Conservation (phyloP, 192 early-diverging fungal genomes). For the Backusella tarrabulga region DNA sequence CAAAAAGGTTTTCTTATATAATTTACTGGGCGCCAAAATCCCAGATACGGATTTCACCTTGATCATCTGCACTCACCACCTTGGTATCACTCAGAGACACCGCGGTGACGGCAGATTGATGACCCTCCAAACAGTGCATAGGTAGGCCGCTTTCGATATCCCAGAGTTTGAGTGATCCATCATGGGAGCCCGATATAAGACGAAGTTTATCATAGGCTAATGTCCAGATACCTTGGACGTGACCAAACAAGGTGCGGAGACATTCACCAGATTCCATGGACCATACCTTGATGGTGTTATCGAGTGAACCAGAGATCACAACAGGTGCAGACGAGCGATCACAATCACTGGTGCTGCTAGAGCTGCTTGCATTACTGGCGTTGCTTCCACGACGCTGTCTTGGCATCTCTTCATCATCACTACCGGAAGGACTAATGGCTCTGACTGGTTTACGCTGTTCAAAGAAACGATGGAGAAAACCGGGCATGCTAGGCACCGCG, state of each 20-base stretch:
- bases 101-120: constrained; percentile 71
- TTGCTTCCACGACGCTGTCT: constrained; percentile 30
- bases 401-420: neutral
- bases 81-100: constrained; percentile 84
- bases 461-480: constrained; percentile 35
- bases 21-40: constrained; percentile 60
- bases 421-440: neutral
- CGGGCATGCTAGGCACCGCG: constrained; percentile 21
- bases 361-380: constrained; percentile 11
- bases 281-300: constrained; percentile 93
- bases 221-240: constrained; percentile 79
- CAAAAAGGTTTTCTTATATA: too few species aligned
- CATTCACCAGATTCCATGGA: constrained; percentile 77
- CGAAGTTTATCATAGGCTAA: constrained; percentile 78
- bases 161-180: constrained; percentile 71
- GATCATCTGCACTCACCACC: constrained; percentile 81
- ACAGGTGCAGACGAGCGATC: constrained; percentile 36
- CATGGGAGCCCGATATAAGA: constrained; percentile 62
- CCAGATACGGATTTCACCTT: constrained; percentile 75
- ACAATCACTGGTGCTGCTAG: neutral
- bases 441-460: constrained; percentile 5
- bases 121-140: constrained; percentile 60
- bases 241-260: constrained; percentile 76
- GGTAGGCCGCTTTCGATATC: constrained; percentile 67
- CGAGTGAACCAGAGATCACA: constrained; percentile 82